Percentiles rank a stretch among this genome's conserved stretches.
Evolutionary conservation across 768 basidiomycete genomes (phyloP).

Genomic region (Russula emetica): DNA sequence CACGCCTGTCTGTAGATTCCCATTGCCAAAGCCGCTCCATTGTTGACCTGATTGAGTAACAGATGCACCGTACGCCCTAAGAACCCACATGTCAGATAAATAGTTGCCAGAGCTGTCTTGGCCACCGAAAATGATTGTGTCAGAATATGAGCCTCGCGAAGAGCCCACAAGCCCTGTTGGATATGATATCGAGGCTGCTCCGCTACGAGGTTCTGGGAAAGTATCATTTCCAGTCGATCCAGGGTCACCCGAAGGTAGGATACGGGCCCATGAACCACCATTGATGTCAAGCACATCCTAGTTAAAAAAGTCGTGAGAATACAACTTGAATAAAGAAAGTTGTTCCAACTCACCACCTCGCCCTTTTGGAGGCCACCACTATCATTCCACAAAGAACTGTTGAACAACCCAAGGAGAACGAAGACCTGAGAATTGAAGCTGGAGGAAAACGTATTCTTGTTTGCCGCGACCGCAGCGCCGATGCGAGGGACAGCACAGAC

Average conservation of each 20-base stretch:
- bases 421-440: constrained; percentile 63
- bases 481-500: constrained; percentile 60
- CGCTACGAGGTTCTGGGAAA: constrained; percentile 67
- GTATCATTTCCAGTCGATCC: constrained; percentile 42
- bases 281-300: constrained; percentile 60
- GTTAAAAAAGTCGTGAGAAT: constrained; percentile 3
- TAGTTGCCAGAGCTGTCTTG: constrained; percentile 61
- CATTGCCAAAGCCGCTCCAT: constrained; percentile 66
- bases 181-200: constrained; percentile 61
- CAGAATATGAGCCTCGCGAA: constrained; percentile 47
- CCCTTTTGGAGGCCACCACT: constrained; percentile 55
- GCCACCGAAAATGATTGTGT: constrained; percentile 78
- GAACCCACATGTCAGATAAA: constrained; percentile 72
- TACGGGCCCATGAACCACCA: constrained; percentile 64
- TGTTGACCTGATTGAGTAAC: constrained; percentile 49
- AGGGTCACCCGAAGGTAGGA: constrained; percentile 75
- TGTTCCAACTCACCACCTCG: constrained; percentile 57
- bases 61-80: constrained; percentile 65
- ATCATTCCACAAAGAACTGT: constrained; percentile 64
- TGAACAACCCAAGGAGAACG: constrained; percentile 62
- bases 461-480: constrained; percentile 56
- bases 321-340: neutral
- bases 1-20: constrained; percentile 56
- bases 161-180: constrained; percentile 52
- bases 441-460: constrained; percentile 51